Conservation (phyloP, 2,329 filamentous ascomycete genomes). For the Neonectria faginata region DNA sequence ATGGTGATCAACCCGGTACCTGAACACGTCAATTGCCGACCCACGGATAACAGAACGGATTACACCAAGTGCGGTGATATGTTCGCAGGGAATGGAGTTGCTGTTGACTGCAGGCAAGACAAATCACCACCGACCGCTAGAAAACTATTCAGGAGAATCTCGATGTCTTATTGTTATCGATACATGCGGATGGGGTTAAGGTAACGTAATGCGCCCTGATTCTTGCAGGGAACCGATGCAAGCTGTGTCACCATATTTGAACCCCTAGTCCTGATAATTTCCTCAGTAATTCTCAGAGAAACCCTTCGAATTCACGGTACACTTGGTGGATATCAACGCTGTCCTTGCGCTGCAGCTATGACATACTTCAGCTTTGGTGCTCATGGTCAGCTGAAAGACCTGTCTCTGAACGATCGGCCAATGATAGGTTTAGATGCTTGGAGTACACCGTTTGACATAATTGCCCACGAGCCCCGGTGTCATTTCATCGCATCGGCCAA, state of each 20-base stretch:
- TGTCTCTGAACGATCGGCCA: background rate
- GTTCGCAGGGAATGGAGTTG: too few relatives aligned
- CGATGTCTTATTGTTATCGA: slow-evolving; percentile 1
- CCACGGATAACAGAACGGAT: background rate
- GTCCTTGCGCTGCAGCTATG: background rate
- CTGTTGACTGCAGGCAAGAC: background rate
- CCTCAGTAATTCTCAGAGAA: slow-evolving; percentile 8
- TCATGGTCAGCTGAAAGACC: background rate
- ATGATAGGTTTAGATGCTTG: background rate
- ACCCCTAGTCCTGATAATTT: slow-evolving; percentile 11
- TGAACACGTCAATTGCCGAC: too few relatives aligned
- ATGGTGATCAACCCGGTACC: background rate
- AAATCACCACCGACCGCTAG: background rate
- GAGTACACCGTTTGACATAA: background rate
- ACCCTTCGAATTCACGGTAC: background rate
- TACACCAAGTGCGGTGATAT: background rate
- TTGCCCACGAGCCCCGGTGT: background rate
- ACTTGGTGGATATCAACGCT: background rate
- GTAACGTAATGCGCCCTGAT: slow-evolving; percentile 23
- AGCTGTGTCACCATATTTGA: slow-evolving; percentile 1
- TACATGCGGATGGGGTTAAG: slow-evolving; percentile 22
- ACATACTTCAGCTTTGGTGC: background rate
- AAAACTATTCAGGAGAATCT: background rate
- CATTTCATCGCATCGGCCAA: background rate
- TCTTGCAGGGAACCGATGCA: slow-evolving; percentile 9